Conservation (phyloP, 495 filamentous ascomycete species). For the Daldinia decipiens region DNA sequence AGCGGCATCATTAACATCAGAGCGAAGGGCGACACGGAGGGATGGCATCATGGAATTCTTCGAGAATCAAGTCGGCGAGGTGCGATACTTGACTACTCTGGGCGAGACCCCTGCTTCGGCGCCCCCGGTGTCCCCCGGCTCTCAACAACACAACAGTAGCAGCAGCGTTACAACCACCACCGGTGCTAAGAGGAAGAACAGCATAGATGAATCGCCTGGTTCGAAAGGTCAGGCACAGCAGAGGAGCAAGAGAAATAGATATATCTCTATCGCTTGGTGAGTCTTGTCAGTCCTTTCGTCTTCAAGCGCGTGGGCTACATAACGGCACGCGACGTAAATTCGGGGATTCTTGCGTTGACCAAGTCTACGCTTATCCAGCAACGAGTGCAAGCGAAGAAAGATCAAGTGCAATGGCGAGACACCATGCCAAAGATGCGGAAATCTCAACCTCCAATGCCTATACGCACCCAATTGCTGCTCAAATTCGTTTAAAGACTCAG, state of each 20-base stretch:
- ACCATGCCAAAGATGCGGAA: conserved; percentile 86
- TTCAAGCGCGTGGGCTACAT: conserved; percentile 5
- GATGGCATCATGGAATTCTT: conserved; percentile 62
- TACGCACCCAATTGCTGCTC: conserved; percentile 93
- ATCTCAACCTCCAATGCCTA: conserved; percentile 80
- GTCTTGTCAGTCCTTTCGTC: conserved; percentile 35
- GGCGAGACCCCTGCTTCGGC: conserved; percentile 36
- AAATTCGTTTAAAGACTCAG: conserved; percentile 83
- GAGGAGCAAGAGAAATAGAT: conserved; percentile 73
- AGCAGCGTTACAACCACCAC: conserved; percentile 20
- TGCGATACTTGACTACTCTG: conserved; percentile 58
- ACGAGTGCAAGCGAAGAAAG: conserved; percentile 89
- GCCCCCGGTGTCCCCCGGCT: conserved; percentile 44
- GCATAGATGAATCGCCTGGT: conserved; percentile 48
- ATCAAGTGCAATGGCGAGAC: conserved; percentile 92
- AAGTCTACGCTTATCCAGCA: conserved; percentile 56
- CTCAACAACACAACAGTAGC: conserved; percentile 42
- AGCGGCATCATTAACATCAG: conserved; percentile 6
- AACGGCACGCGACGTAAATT: conserved; percentile 10
- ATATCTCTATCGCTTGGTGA: conserved; percentile 93
- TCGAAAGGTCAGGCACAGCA: conserved; percentile 55
- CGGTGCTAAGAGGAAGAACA: conserved; percentile 56
- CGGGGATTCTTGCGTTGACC: conserved; percentile 7
- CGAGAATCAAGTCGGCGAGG: conserved; percentile 65
- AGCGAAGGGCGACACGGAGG: conserved; percentile 27